phyloP scores from a whole-genome alignment of 2,329 filamentous ascomycete species.

The Xylaria sp. region DNA sequence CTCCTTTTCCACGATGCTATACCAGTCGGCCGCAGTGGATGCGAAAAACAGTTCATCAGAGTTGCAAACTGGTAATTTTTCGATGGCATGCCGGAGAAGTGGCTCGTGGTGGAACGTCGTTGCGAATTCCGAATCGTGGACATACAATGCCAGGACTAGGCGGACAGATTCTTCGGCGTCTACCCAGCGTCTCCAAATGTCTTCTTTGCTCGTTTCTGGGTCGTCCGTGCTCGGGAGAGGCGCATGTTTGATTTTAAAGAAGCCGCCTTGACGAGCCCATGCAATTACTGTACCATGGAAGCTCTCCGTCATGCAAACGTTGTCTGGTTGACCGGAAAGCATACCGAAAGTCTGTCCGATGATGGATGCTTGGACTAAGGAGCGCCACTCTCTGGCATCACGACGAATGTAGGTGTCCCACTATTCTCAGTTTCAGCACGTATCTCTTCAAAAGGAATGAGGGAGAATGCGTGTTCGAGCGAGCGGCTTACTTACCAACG shows the following conservation, averaged over 20 bases:
- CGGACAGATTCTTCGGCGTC: constrained; percentile 36
- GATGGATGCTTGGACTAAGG: constrained; percentile 35
- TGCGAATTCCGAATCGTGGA: constrained; percentile 36
- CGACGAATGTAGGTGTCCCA: constrained; percentile 38
- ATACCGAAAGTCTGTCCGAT: constrained; percentile 37
- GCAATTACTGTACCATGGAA: constrained; percentile 36
- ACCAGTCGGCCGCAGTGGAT: constrained; percentile 32
- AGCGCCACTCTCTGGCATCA: constrained; percentile 36
- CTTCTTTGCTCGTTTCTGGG: constrained; percentile 23
- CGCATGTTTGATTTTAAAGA: constrained; percentile 34
- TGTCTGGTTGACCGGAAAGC: constrained; percentile 36
- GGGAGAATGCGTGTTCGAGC: neutral
- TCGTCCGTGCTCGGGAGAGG: constrained; percentile 30
- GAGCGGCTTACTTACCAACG: constrained; percentile 26
- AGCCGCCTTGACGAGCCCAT: constrained; percentile 36
- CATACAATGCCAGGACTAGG: constrained; percentile 33
- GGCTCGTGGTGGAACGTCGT: constrained; percentile 37
- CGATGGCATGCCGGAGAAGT: constrained; percentile 25
- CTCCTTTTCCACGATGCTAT: constrained; percentile 26
- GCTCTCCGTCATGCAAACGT: constrained; percentile 37
- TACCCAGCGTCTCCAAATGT: constrained; percentile 34
- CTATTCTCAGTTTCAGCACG: constrained; percentile 11
- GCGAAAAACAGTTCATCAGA: constrained; percentile 35
- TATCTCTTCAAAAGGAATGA: neutral
- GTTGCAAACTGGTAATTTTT: constrained; percentile 32